Evolutionary conservation across 176 grass and related monocot genomes (phyloP).

Genomic region (Lolium rigidum): DNA sequence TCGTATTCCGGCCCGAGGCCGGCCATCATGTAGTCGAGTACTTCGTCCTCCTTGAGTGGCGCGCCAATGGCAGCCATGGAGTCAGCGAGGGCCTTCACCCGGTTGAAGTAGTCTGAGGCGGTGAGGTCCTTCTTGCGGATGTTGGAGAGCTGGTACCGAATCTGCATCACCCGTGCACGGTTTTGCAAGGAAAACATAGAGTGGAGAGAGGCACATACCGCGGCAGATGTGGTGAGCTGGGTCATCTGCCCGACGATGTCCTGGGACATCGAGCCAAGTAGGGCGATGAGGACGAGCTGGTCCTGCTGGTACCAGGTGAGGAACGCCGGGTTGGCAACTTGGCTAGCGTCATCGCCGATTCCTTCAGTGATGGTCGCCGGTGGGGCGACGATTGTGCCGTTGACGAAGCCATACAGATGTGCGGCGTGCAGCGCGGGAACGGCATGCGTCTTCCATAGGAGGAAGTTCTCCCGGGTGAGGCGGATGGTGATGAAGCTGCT

Average conservation of each 20-base stretch:
- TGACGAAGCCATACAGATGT: background rate
- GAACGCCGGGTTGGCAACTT: background rate
- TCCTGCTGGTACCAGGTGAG: background rate
- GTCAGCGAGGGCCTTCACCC: background rate
- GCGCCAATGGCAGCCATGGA: too few species aligned
- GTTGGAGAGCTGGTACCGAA: background rate
- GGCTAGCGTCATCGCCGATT: background rate
- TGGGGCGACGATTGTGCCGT: background rate
- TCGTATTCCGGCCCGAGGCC: too few species aligned
- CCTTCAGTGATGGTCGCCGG: background rate
- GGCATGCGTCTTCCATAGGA: too few species aligned
- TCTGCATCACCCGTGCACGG: background rate
- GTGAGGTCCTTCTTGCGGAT: background rate
- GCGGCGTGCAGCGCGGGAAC: too few species aligned
- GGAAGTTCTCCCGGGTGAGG: too few species aligned
- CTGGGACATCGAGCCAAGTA: background rate
- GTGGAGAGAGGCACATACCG: background rate
- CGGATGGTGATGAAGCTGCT: too few species aligned
- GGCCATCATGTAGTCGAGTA: too few species aligned
- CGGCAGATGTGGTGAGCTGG: background rate
- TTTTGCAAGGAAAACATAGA: background rate
- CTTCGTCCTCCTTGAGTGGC: too few species aligned
- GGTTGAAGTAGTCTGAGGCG: background rate
- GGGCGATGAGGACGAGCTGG: background rate
- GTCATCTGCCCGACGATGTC: background rate